These are phyloP conservation scores for Wallacemonas sp. DNA, from an alignment of 208 protist genomes.

Conservation along the genomic window DNA sequence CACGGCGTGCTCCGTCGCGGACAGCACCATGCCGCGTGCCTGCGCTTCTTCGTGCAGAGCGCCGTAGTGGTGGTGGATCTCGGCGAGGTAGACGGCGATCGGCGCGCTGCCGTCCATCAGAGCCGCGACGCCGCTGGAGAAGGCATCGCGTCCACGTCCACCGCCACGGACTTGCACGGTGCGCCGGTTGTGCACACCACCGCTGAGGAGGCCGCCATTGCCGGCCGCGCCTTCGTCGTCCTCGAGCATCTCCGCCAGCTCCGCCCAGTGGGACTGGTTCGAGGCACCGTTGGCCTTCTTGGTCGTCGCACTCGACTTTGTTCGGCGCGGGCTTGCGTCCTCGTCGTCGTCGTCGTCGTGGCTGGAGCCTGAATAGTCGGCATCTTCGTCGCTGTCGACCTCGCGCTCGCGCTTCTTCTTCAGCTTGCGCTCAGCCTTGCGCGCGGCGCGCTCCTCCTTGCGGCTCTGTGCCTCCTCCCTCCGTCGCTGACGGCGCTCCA, in stretches of 20 bases:
- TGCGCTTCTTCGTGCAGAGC: constrained; percentile 37
- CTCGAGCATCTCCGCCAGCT: constrained; percentile 8
- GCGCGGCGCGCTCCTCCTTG: constrained; percentile 13
- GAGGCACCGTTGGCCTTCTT: constrained; percentile 13
- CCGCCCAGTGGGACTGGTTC: constrained; percentile 8
- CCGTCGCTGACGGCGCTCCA: background rate
- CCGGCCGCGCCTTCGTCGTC: constrained; percentile 11
- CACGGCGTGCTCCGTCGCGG: constrained; percentile 48
- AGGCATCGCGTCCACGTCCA: background rate
- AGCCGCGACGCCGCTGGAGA: constrained; percentile 8
- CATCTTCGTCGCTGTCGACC: constrained; percentile 11
- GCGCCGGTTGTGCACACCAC: background rate
- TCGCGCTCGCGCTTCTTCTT: constrained; percentile 22
- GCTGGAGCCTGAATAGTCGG: background rate
- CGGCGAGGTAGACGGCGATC: constrained; percentile 45
- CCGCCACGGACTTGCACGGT: background rate
- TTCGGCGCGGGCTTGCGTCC: background rate
- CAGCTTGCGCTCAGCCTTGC: constrained; percentile 16
- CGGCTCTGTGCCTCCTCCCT: constrained; percentile 22
- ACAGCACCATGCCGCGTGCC: constrained; percentile 39
- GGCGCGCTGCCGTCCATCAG: constrained; percentile 28
- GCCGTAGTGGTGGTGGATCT: constrained; percentile 62
- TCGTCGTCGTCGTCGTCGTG: constrained; percentile 23
- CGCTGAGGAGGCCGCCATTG: background rate
- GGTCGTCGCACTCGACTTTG: constrained; percentile 5